Conservation (phyloP, 1,284 basidiomycete species). For the Ustilago xerochloae region DNA sequence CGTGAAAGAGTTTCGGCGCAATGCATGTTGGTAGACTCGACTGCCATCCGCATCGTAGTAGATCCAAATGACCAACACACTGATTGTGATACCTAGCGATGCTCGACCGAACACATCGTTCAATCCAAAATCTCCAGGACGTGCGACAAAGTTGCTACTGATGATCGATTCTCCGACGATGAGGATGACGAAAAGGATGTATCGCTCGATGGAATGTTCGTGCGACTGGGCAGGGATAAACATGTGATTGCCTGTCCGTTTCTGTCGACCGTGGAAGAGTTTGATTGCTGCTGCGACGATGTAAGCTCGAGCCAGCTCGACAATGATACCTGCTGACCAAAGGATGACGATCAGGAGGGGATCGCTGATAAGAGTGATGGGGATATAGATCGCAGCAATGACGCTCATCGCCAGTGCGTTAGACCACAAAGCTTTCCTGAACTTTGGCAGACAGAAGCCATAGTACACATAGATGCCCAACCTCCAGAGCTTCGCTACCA, state of each 20-base stretch:
- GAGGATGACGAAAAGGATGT: conserved; percentile 61
- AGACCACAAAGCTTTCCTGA: conserved; percentile 58
- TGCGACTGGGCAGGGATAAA: conserved; percentile 60
- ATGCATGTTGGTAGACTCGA: conserved; percentile 65
- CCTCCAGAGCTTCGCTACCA: conserved; percentile 57
- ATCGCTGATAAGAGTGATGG: conserved; percentile 41
- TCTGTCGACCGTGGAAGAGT: conserved; percentile 43
- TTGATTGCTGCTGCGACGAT: conserved; percentile 46
- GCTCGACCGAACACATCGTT: conserved; percentile 53
- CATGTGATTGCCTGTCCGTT: conserved; percentile 45
- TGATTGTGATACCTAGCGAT: conserved; percentile 55
- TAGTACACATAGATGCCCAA: conserved; percentile 57
- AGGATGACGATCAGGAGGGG: conserved; percentile 48
- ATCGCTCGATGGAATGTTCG: conserved; percentile 60
- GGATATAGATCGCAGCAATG: conserved; percentile 57
- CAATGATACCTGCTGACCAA: conserved; percentile 47
- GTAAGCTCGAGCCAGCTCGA: conserved; percentile 53
- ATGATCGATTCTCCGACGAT: conserved; percentile 62
- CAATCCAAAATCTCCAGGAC: conserved; percentile 34
- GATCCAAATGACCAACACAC: conserved; percentile 65
- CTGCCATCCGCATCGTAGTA: conserved; percentile 60
- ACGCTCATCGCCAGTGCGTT: conserved; percentile 45
- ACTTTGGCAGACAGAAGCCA: conserved; percentile 59
- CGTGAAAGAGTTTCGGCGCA: conserved; percentile 62
- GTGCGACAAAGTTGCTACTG: conserved; percentile 40